These are phyloP conservation scores for Lanzia echinophila DNA, from an alignment of 2,329 filamentous ascomycete species.

Conservation along the genomic window DNA sequence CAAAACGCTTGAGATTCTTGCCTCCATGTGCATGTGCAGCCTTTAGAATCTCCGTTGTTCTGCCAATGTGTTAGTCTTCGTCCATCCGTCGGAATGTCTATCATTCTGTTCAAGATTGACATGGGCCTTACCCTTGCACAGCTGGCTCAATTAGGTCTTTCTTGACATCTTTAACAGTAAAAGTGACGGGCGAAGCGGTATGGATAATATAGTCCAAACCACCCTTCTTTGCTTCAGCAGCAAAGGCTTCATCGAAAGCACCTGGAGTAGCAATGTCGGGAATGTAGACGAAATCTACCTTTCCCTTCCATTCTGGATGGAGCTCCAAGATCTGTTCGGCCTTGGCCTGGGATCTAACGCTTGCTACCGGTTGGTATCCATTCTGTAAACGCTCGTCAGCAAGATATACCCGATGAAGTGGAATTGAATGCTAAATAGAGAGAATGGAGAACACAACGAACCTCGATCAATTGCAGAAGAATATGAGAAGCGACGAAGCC, in stretches of 20 bases:
- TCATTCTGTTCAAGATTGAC: not conserved
- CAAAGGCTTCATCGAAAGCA: constrained; percentile 53
- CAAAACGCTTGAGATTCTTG: constrained; percentile 29
- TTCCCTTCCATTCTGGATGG: constrained; percentile 28
- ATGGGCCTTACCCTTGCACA: constrained; percentile 34
- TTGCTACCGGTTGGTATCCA: constrained; percentile 23
- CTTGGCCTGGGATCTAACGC: constrained; percentile 38
- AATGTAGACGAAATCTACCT: constrained; percentile 40
- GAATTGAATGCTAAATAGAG: not conserved
- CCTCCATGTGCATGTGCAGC: constrained; percentile 53
- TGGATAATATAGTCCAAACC: constrained; percentile 48
- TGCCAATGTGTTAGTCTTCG: too few species aligned
- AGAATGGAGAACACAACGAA: not conserved
- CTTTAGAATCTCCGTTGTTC: too few species aligned
- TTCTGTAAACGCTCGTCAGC: not conserved
- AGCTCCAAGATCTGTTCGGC: constrained; percentile 36
- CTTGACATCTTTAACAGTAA: constrained; percentile 26
- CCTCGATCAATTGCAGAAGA: constrained; percentile 30
- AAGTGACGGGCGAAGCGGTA: constrained; percentile 52
- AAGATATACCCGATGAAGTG: not conserved
- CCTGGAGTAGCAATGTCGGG: constrained; percentile 60
- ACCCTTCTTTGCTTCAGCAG: constrained; percentile 47
- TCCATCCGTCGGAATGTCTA: constrained; percentile 40
- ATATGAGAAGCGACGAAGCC: constrained; percentile 47
- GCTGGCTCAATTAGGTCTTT: constrained; percentile 44